Evolutionary conservation across 805 yeast genomes (phyloP).

Genomic region (Candida tibetensis): DNA sequence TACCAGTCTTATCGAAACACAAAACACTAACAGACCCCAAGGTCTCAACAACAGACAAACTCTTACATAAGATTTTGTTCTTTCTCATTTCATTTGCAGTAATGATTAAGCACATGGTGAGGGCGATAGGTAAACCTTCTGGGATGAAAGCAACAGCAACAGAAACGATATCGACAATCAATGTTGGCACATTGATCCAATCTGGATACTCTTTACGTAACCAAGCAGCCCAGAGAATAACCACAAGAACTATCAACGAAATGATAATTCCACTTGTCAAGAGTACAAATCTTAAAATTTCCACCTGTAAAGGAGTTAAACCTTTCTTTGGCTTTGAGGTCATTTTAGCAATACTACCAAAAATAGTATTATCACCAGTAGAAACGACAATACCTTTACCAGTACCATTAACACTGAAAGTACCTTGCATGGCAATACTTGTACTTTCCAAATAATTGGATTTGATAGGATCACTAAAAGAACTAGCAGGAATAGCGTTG

Average conservation of each 20-base stretch:
- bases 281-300: constrained; percentile 36
- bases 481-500: constrained; percentile 32
- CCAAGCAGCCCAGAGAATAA: constrained; percentile 46
- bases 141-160: constrained; percentile 51
- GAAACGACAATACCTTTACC: constrained; percentile 44
- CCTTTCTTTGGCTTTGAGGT: constrained; percentile 39
- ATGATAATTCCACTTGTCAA: constrained; percentile 21
- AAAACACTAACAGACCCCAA: constrained; percentile 52
- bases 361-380: constrained; percentile 45
- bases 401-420: constrained; percentile 41
- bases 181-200: constrained; percentile 41
- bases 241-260: constrained; percentile 25
- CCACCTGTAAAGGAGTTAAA: constrained; percentile 41
- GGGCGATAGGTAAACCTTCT: constrained; percentile 51
- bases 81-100: constrained; percentile 47
- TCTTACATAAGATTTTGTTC: constrained; percentile 44
- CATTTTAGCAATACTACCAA: constrained; percentile 45
- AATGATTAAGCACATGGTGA: constrained; percentile 47
- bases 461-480: constrained; percentile 22
- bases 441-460: constrained; percentile 42
- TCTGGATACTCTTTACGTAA: constrained; percentile 33
- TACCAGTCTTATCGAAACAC: constrained; percentile 45
- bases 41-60: constrained; percentile 51
- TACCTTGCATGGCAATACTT: constrained; percentile 47
- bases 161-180: constrained; percentile 44